Conservation (phyloP, 306 rosid species). For the Biancaea sappan region DNA sequence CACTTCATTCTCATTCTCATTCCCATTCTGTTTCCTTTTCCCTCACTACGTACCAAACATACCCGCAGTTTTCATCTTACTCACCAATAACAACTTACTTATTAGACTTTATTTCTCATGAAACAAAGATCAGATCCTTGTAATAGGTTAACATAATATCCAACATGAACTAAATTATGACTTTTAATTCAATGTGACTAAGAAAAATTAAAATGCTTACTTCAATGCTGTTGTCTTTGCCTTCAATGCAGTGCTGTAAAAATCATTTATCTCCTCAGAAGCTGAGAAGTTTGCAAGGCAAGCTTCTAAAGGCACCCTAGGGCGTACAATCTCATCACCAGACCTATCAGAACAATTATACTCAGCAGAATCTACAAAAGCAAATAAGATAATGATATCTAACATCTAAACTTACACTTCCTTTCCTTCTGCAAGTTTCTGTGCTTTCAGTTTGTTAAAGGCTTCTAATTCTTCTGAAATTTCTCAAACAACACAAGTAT, state of each 20-base stretch:
- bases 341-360: conserved; percentile 53
- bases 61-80: conserved; percentile 17
- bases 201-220: conserved; percentile 53
- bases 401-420: conserved; percentile 70
- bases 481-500: conserved; percentile 40
- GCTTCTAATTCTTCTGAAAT: conserved; percentile 78
- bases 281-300: conserved; percentile 86
- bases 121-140: not conserved
- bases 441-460: conserved; percentile 73
- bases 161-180: not conserved
- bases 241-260: conserved; percentile 87
- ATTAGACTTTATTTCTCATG: not conserved
- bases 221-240: conserved; percentile 86
- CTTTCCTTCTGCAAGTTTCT: conserved; percentile 78
- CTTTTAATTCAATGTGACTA: not conserved
- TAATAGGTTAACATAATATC: not conserved
- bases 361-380: conserved; percentile 38
- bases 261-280: conserved; percentile 93
- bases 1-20: no score
- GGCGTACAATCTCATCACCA: conserved; percentile 81
- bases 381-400: conserved; percentile 15
- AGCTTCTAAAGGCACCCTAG: conserved; percentile 93
- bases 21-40: no score
- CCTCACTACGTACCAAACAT: no score
- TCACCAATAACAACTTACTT: not conserved